Conservation (phyloP, 106 monocot species). For the Hemerocallis citrina region DNA sequence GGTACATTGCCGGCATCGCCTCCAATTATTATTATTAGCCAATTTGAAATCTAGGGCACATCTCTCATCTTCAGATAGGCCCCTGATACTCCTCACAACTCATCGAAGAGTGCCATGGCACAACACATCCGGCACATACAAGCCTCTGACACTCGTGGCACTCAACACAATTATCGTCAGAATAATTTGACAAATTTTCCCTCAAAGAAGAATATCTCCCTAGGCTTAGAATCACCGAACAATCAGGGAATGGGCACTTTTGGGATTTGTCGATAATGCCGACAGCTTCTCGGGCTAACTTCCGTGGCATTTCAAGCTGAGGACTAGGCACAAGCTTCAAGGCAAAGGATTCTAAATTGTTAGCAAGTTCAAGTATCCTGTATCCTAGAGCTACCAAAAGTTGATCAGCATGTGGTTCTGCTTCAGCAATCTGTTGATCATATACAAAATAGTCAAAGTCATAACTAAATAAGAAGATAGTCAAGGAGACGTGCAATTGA, state of each 20-base stretch:
- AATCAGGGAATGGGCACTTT: conserved; percentile 54
- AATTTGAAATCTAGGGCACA: conserved; percentile 31
- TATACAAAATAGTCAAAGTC: not conserved
- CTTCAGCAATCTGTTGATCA: conserved; percentile 51
- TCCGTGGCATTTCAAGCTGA: conserved; percentile 41
- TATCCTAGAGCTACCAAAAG: conserved; percentile 72
- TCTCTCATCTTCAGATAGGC: conserved; percentile 33
- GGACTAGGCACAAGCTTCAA: conserved; percentile 44
- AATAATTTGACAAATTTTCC: conserved; percentile 37
- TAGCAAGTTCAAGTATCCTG: conserved; percentile 79
- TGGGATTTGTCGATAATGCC: conserved; percentile 21
- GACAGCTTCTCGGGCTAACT: conserved; percentile 58
- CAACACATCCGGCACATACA: conserved; percentile 51
- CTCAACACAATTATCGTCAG: conserved; percentile 29
- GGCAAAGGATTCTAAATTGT: conserved; percentile 60
- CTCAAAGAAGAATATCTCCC: conserved; percentile 17
- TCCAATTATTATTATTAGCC: conserved; percentile 48
- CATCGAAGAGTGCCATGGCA: conserved; percentile 69
- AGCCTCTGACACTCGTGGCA: conserved; percentile 65
- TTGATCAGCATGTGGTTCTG: conserved; percentile 45
- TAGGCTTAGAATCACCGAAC: conserved; percentile 30
- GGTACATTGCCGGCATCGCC: conserved; percentile 56
- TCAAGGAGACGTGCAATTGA: too few relatives aligned
- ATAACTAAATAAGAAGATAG: not conserved
- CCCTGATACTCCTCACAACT: conserved; percentile 77